Base-by-base conservation (phyloP, 2,329 filamentous ascomycete species). In the Drechslera avenae region DNA sequence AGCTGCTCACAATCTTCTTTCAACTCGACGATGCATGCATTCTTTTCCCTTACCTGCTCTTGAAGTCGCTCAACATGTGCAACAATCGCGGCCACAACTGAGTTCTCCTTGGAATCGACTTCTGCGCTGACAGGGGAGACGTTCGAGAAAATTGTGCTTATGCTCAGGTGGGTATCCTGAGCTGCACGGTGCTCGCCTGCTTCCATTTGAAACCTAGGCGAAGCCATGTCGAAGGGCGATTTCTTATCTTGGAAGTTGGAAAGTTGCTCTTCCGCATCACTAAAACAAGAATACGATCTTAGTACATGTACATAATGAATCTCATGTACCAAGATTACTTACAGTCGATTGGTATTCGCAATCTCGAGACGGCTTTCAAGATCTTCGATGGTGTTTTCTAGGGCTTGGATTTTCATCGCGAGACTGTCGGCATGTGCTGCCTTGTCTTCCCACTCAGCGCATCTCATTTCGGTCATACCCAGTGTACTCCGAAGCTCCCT, bases 301-400 rank as follows among this genome's bases (percentile, higher is more conserved):
- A 28, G 26, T 5, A 28, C 4, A 28, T 28, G 10, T 28, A 8
- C 9, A 28, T 10, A 4, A 12, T 28, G 26, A 3, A 28, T 28
- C 9, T 28, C 9, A 10, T 12, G 26, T 28, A 13, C 26, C 26
- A 28, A 28, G 8, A 28, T 28, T 28, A 28, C 26, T 28, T 5
- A 28, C 0, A 76, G 36, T 44, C 74, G 75, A 46, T 75, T 68
- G 13, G 67, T 66, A 50, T 79, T 78, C 16, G 75, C 70, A 12
- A 71, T 60, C 28, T 73, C 67, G 28, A 78, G 59, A 6, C 74
- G 67, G 14, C 63, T 67, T 41, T 77, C 73, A 5, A 78, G 63
- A 41, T 74, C 66, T 13, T 70, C 66, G 6, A 74, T 65, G 0
- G 68, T 71, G 39, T 73, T 75, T 37, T 72, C 70, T 30, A 76